These are phyloP conservation scores for Coprinellus micaceus DNA, from an alignment of 768 basidiomycete genomes.

Conservation along the genomic window DNA sequence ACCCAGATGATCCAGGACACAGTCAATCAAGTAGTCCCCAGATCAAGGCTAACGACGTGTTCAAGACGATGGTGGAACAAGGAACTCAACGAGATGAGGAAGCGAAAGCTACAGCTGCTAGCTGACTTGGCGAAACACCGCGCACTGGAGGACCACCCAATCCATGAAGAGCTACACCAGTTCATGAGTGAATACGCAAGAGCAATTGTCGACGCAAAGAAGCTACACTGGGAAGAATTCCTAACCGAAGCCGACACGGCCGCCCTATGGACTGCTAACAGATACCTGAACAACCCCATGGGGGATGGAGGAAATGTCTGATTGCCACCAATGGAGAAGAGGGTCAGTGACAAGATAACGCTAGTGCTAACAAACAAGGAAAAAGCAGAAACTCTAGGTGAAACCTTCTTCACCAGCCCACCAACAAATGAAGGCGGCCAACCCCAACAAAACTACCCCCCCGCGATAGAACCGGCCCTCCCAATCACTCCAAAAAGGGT, in stretches of 20 bases:
- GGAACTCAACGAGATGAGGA: conserved; percentile 21
- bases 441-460: conserved; percentile 21
- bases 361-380: conserved; percentile 18
- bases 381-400: conserved; percentile 18
- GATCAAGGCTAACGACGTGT: neutral
- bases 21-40: neutral
- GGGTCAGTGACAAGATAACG: neutral
- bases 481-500: conserved; percentile 26
- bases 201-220: conserved; percentile 18
- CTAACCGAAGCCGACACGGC: conserved; percentile 16
- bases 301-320: conserved; percentile 23
- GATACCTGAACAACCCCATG: conserved; percentile 15
- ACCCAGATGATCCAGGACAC: conserved; percentile 10
- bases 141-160: conserved; percentile 17
- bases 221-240: conserved; percentile 24
- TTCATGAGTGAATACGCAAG: conserved; percentile 15
- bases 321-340: conserved; percentile 20
- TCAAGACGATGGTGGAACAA: conserved; percentile 20
- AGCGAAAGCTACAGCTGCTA: conserved; percentile 14
- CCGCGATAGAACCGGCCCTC: conserved; percentile 14
- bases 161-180: conserved; percentile 14
- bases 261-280: conserved; percentile 23
- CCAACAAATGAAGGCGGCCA: conserved; percentile 18
- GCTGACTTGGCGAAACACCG: conserved; percentile 4
- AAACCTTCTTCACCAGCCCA: conserved; percentile 28